Base-by-base conservation (phyloP, 495 filamentous ascomycete genomes). In the Penicillium diatomitis region DNA sequence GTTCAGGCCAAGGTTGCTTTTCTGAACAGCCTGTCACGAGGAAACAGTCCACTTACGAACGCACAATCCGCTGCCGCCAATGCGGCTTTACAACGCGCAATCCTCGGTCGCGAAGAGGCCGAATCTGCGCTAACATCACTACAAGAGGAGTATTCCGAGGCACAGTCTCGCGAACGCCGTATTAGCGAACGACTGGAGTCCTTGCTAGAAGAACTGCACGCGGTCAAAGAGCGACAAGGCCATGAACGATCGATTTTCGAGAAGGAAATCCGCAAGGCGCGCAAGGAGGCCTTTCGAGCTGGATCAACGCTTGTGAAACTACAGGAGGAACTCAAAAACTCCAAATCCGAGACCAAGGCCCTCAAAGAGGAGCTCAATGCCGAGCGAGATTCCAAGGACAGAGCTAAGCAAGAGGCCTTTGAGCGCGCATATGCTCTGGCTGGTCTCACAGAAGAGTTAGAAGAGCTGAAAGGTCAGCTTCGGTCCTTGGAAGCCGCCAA, bases 1-100 rank as follows among this genome's bases (percentile, higher is more conserved):
- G 87, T 95, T 1, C 86, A 90, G 58, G 82, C 87, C 31, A 92
- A 91, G 65, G 88, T 95, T 55, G 84, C 81, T 29, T 87, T 84
- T 51, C 85, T 95, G 58, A 90, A 95, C 68, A 79, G 74, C 42
- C 68, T 95, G 34, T 71, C 76, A 42, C 72, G 78, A 58, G 75
- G 79, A 67, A 77, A 78, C 47, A 69, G 79, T 74, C 57, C 79
- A 71, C 58, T 74, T 75, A 65, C 68, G 75, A 58, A 80, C 77
- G 58, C 76, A 72, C 31, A 51, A 40, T 41, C 67, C 4, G 53
- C 64, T 4, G 51, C 54, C 44, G 77, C 77, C 50, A 79, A 87
- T 55, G 86, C 86, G 28, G 87, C 87, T 41, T 66, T 92, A 10
- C 85, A 85, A 68, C 72, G 87, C 47, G 87, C 88, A 32, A 84